These are phyloP conservation scores for Phanerodontia chrysosporium DNA, from an alignment of 768 basidiomycete species.

Conservation along the genomic window DNA sequence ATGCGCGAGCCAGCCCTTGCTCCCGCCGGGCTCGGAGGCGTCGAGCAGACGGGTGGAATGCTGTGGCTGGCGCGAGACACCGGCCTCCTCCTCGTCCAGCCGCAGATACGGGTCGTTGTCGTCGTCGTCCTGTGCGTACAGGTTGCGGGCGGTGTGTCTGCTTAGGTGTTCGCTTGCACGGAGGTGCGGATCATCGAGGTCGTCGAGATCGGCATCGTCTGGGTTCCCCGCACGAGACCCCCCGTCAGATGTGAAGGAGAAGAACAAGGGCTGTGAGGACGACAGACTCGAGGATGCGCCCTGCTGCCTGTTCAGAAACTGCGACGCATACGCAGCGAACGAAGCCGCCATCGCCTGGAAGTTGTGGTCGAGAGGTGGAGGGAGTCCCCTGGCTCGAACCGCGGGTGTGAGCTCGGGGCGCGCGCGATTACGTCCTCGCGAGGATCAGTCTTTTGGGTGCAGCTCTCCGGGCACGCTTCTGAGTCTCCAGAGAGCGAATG, in stretches of 20 bases:
- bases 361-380: constrained; percentile 1
- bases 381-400: not conserved
- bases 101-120: constrained; percentile 77
- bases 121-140: constrained; percentile 35
- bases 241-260: constrained; percentile 80
- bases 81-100: constrained; percentile 61
- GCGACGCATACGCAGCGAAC: constrained; percentile 79
- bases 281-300: constrained; percentile 45
- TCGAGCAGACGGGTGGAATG: constrained; percentile 36
- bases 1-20: constrained; percentile 65
- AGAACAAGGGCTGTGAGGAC: constrained; percentile 78
- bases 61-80: constrained; percentile 30
- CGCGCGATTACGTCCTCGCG: constrained; percentile 11
- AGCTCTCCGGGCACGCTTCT: not conserved
- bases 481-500: not conserved
- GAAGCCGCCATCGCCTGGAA: constrained; percentile 49
- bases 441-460: not conserved
- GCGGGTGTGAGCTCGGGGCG: constrained; percentile 6
- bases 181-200: constrained; percentile 76
- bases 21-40: constrained; percentile 39
- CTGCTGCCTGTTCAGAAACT: constrained; percentile 65
- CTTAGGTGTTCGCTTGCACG: constrained; percentile 33
- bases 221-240: constrained; percentile 50
- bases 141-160: constrained; percentile 29
- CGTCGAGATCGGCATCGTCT: constrained; percentile 55